A percentile compares a stretch with the other conserved stretches of the same genome.
These are phyloP conservation scores for Sporisorium scitamineum DNA, from an alignment of 1,284 basidiomycete species.

Conservation along the genomic window DNA sequence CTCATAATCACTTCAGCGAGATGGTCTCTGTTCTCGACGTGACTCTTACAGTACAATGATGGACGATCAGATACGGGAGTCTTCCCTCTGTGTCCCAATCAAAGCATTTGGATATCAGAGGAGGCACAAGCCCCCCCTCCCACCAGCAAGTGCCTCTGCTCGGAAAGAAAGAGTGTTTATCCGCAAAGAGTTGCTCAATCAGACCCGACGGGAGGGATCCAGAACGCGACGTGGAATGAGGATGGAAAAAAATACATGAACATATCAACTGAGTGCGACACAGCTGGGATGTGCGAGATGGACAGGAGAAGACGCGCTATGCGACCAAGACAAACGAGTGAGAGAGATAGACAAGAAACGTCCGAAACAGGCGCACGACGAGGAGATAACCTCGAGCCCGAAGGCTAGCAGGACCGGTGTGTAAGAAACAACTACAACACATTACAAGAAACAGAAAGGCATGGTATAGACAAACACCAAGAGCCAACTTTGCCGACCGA, in stretches of 20 bases:
- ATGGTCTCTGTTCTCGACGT: too few species aligned
- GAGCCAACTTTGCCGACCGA: not conserved
- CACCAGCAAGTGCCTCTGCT: too few species aligned
- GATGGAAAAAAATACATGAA: constrained; percentile 1
- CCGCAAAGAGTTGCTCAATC: not conserved
- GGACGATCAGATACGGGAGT: too few species aligned
- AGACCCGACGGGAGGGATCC: constrained; percentile 1
- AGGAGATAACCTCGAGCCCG: not conserved
- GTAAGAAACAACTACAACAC: constrained; percentile 28
- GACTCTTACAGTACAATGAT: too few species aligned
- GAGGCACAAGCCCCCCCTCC: too few species aligned
- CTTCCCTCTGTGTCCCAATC: too few species aligned
- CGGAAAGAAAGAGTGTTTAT: too few species aligned
- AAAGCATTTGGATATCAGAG: too few species aligned
- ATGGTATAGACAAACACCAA: constrained; percentile 31
- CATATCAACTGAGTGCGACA: constrained; percentile 4
- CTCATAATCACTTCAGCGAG: too few species aligned
- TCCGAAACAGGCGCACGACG: constrained; percentile 9
- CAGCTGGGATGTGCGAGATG: not conserved
- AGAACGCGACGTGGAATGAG: constrained; percentile 3
- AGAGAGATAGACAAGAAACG: constrained; percentile 15
- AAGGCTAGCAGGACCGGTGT: not conserved
- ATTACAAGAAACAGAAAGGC: constrained; percentile 15
- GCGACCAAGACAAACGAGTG: constrained; percentile 9
- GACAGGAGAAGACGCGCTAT: not conserved